A percentile compares a stretch with the other conserved stretches of the same genome.
phyloP scores from a whole-genome alignment of 75 land plant species.

The Selaginella moellendorffii region DNA sequence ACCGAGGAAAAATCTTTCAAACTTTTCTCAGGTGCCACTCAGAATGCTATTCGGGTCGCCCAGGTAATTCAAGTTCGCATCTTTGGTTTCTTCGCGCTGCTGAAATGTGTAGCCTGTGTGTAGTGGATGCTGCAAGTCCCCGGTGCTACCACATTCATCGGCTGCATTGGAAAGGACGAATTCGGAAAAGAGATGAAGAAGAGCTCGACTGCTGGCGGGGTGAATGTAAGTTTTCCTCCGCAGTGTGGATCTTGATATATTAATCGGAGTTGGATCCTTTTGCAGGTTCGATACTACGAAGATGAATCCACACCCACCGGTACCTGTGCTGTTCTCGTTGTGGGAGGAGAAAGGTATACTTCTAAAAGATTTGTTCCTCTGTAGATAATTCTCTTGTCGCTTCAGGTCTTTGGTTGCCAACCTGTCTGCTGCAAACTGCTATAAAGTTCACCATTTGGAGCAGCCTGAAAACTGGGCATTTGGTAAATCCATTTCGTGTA shows the following conservation, averaged over 20 bases:
- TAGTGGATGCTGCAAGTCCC: constrained; percentile 99
- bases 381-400: background rate
- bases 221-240: constrained; percentile 64
- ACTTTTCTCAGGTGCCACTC: constrained; percentile 64
- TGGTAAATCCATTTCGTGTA: constrained; percentile 26
- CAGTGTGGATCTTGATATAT: too few species aligned
- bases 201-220: constrained; percentile 50
- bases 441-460: constrained; percentile 72
- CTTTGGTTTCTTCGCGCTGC: background rate
- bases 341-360: constrained; percentile 93
- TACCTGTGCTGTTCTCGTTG: constrained; percentile 94
- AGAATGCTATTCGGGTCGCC: constrained; percentile 87
- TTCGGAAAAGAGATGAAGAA: constrained; percentile 91
- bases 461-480: constrained; percentile 78
- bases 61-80: constrained; percentile 38
- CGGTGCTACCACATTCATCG: constrained; percentile 86
- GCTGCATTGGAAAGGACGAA: constrained; percentile 95
- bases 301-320: constrained; percentile 75
- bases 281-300: constrained; percentile 73
- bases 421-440: constrained; percentile 92
- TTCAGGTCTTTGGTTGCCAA: constrained; percentile 85
- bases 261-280: background rate
- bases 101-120: background rate
- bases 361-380: too few species aligned
- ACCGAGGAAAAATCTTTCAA: too few species aligned